These are phyloP conservation scores for Mrakia frigida DNA, from an alignment of 768 basidiomycete species.

Conservation along the genomic window DNA sequence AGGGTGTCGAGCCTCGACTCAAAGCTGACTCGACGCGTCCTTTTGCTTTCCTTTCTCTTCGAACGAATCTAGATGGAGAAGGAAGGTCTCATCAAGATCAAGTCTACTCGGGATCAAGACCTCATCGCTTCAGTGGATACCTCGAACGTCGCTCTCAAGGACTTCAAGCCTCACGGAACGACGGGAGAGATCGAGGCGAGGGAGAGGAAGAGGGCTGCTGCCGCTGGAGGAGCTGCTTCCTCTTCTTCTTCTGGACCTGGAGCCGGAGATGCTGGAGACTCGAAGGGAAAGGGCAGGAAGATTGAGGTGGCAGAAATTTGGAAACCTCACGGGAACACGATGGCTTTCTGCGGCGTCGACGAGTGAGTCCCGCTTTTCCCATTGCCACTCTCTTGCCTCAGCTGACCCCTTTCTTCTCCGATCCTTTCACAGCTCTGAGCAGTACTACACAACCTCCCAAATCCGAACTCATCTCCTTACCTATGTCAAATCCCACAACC, in stretches of 20 bases:
- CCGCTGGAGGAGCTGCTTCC: neutral
- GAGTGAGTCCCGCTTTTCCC: slow-evolving; percentile 50
- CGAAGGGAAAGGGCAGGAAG: slow-evolving; percentile 47
- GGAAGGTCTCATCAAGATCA: slow-evolving; percentile 63
- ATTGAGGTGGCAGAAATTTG: slow-evolving; percentile 64
- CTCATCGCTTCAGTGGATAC: slow-evolving; percentile 36
- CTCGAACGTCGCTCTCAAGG: slow-evolving; percentile 3
- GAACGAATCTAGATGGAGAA: slow-evolving; percentile 54
- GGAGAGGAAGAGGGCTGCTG: slow-evolving; percentile 59
- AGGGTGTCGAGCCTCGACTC: neutral
- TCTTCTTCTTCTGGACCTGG: slow-evolving; percentile 36
- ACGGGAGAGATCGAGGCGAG: slow-evolving; percentile 62
- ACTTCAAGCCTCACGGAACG: slow-evolving; percentile 46
- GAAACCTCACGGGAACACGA: slow-evolving; percentile 62
- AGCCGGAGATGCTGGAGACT: slow-evolving; percentile 49
- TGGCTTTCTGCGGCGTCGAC: slow-evolving; percentile 61
- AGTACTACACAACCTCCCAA: slow-evolving; percentile 52
- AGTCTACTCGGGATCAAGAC: slow-evolving; percentile 51
- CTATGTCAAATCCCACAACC: slow-evolving; percentile 58
- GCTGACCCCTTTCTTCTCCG: neutral
- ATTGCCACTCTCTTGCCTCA: neutral
- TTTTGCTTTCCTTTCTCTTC: neutral
- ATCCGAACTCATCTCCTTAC: slow-evolving; percentile 56
- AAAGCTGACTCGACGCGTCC: neutral
- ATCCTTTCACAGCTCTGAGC: slow-evolving; percentile 47